These are phyloP conservation scores for Tylopilus sp. DNA, from an alignment of 768 basidiomycete species.

Conservation along the genomic window DNA sequence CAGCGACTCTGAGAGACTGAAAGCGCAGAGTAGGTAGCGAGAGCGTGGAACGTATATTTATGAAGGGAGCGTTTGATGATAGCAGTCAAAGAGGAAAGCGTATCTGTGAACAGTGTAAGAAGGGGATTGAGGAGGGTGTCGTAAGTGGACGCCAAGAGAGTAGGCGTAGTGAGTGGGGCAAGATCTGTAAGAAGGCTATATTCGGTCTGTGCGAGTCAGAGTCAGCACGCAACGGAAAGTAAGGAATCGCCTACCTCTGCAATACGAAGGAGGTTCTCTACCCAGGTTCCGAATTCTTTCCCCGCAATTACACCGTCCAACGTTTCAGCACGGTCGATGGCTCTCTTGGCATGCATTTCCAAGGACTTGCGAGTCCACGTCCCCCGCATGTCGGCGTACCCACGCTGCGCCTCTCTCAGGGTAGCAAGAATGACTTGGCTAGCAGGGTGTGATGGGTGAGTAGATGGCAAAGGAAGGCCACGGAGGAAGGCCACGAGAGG, in stretches of 20 bases:
- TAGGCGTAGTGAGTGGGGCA: conserved; percentile 51
- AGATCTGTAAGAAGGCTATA: conserved; percentile 62
- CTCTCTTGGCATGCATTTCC: conserved; percentile 65
- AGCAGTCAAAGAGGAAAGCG: conserved; percentile 56
- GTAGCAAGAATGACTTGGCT: conserved; percentile 60
- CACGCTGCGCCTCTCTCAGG: conserved; percentile 72
- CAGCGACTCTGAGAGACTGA: conserved; percentile 56
- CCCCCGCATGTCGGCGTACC: conserved; percentile 86
- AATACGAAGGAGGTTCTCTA: conserved; percentile 58
- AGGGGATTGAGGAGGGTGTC: conserved; percentile 62
- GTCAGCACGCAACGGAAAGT: background rate
- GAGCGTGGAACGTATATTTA: conserved; percentile 76
- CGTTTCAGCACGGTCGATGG: conserved; percentile 68
- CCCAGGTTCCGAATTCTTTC: conserved; percentile 70
- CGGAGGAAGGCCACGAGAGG: conserved; percentile 71
- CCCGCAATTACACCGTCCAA: conserved; percentile 64
- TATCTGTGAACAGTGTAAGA: conserved; percentile 60
- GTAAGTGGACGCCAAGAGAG: conserved; percentile 56
- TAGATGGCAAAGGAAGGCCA: conserved; percentile 68
- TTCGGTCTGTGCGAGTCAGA: conserved; percentile 48
- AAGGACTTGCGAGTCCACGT: conserved; percentile 73
- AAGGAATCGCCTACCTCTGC: conserved; percentile 51
- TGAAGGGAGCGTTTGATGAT: conserved; percentile 76
- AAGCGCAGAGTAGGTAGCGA: conserved; percentile 64
- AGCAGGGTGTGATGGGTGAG: conserved; percentile 82